Evolutionary conservation across 2,329 filamentous ascomycete genomes (phyloP), one percentile per base, ranked within the genome.

Genomic region (Fusarium odoratissimum): DNA sequence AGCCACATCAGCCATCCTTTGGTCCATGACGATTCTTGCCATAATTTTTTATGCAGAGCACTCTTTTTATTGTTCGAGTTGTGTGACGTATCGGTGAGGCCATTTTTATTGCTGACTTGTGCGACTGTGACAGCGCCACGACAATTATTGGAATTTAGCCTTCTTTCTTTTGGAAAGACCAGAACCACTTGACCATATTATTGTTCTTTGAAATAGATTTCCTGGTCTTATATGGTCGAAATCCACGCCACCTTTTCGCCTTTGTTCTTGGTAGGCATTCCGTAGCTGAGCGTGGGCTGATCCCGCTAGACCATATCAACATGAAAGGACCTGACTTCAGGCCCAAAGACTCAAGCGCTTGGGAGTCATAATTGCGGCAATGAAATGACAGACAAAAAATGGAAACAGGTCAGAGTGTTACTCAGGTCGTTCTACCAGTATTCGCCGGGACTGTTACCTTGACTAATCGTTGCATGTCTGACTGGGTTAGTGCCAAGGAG

Each of bases 261-360:
- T 19, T 4, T 1, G 5, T 13, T 41, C 13, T 54, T 41, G 25
- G 23, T 54, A 30, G 25, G 25, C 6, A 41, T 8, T 23, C 16
- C 23, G 2, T 19, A 12, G 14, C 10, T 7, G 25, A 38, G 4
- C 25, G 51, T 30, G 19, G 23, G 8, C 23, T 17, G 0, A 41
- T 41, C 11, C 2, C 4, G 1, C 14, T 13, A 0, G 1, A 41
- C 25, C 19, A 30, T 13, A 25, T 52, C 17, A 2, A 3, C 3
- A 19, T 6, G 0, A 12, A n/a, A 14, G 3, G 19, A 16, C 23
- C 3, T 4, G 2, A 9, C 5, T 10, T 6, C 35, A 1, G 0
- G 2, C 8, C 25, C 23, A 23, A n/a, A 30, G 25, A 28, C 21
- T 8, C 10, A 8, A n/a, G 2, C 8, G 3, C 14, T 21, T 30